Conservation (phyloP, 441 rosid genomes). For the Rhodomyrtus psidioides region DNA sequence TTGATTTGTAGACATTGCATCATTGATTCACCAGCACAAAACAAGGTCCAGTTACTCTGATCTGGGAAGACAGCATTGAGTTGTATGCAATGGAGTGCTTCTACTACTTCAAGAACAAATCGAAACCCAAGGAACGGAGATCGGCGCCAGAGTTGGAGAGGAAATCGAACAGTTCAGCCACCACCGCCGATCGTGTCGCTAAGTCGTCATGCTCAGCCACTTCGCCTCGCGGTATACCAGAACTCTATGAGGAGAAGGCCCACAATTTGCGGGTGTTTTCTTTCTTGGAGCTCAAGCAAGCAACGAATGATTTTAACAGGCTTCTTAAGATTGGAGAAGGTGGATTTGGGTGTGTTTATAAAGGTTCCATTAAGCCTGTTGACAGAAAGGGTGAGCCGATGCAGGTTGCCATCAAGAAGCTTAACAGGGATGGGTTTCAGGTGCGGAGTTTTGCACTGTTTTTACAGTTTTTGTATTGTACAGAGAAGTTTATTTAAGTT, state of each 20-base stretch:
- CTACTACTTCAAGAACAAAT: slow-evolving; percentile 40
- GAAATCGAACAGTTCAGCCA: slow-evolving; percentile 13
- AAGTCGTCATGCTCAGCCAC: slow-evolving; percentile 48
- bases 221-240: slow-evolving; percentile 57
- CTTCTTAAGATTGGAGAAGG: slow-evolving; percentile 84
- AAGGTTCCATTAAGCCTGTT: slow-evolving; percentile 40
- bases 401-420: slow-evolving; percentile 48
- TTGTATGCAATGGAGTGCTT: slow-evolving; percentile 43
- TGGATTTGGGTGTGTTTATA: slow-evolving; percentile 76
- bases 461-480: not conserved
- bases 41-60: not conserved
- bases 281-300: slow-evolving; percentile 56
- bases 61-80: not conserved
- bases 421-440: slow-evolving; percentile 50
- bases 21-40: not conserved
- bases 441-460: slow-evolving; percentile 12
- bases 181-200: slow-evolving; percentile 6
- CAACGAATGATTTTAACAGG: slow-evolving; percentile 57
- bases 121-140: slow-evolving; percentile 25
- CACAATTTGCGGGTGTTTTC: slow-evolving; percentile 60
- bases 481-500: not conserved
- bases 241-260: slow-evolving; percentile 58
- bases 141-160: slow-evolving; percentile 42
- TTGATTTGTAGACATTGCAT: not conserved
- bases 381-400: slow-evolving; percentile 24